Conservation (phyloP, 176 grass and related monocot species). For the bread wheat (Triticum aestivum) region DNA sequence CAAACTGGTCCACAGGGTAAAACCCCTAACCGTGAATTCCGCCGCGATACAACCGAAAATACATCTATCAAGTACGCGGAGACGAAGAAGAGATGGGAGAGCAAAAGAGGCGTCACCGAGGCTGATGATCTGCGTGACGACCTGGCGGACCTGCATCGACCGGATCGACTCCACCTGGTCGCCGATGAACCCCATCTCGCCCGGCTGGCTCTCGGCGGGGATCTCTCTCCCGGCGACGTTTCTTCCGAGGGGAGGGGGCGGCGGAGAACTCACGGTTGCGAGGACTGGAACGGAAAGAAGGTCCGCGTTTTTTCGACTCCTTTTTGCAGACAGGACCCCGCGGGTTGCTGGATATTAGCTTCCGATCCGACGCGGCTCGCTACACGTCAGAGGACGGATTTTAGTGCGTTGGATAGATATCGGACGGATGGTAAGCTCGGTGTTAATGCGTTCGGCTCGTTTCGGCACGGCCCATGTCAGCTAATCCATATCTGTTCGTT, state of each 20-base stretch:
- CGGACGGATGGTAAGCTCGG: background rate
- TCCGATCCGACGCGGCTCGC: background rate
- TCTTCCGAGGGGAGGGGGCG: background rate
- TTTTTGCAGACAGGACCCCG: constrained; percentile 27
- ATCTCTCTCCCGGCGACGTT: background rate
- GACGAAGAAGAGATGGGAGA: background rate
- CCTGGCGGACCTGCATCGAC: constrained; percentile 65
- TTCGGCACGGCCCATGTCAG: background rate
- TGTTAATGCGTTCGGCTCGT: background rate
- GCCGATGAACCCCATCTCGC: constrained; percentile 55
- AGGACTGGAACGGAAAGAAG: background rate
- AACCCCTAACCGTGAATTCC: background rate
- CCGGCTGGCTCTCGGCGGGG: background rate
- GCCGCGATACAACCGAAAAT: background rate
- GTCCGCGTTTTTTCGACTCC: background rate
- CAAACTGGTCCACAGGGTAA: background rate
- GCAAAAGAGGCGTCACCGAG: constrained; percentile 38
- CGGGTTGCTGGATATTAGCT: background rate
- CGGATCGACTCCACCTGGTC: constrained; percentile 66
- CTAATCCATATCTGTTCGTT: background rate
- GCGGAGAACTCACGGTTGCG: background rate
- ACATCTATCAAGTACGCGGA: background rate
- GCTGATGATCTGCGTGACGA: constrained; percentile 69
- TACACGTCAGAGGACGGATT: background rate
- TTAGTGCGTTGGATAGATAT: background rate